Evolutionary conservation across 106 monocot species (phyloP), one percentile per base, ranked within the genome.

Genomic region (Dioscorea zingiberensis): DNA sequence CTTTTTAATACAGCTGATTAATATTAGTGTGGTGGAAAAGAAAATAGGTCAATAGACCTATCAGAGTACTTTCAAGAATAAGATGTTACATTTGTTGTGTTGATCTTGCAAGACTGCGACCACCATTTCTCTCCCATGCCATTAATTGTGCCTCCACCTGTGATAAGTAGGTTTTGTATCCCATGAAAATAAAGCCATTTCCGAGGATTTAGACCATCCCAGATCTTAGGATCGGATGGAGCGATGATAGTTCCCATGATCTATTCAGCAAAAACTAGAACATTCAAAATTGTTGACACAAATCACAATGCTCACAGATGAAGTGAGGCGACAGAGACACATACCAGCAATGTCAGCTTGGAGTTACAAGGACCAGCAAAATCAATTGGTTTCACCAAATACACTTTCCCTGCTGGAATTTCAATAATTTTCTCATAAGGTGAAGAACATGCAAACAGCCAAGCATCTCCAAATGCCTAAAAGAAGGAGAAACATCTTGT

Each of bases 111-210:
- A 48, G 93, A 88, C 5, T 64, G 65, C 9, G 74, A 82, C 93
- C 93, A 93, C 93, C 93, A 93, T 65, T 77, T 65, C 24, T 85
- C 70, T 16, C 93, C 93, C 83, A 49, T 75, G 74, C 78, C 85
- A 62, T 81, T 23, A 27, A 81, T 73, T 47, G 71, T 75, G 47
- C 85, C 85, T 47, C 73, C 77, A 24, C 87, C 87, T 51, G 47
- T 60, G 16, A 85, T 25, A 10, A 60, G 58, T 64, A 85, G 71
- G 19, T 74, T 58, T 15, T 72, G 64, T 32, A 85, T 63, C 15
- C 69, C 49, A 32, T 75, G 55, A 56, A 85, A 78, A 60, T 85
- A 85, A 55, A 85, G 71, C 85, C 85, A 85, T 69, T 66, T 78
- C 21, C 28, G 71, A 78, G 67, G 23, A 65, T 85, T 58, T n/a